phyloP scores from a whole-genome alignment of 2,329 filamentous ascomycete genomes.

The Albophoma yamanashiensis region DNA sequence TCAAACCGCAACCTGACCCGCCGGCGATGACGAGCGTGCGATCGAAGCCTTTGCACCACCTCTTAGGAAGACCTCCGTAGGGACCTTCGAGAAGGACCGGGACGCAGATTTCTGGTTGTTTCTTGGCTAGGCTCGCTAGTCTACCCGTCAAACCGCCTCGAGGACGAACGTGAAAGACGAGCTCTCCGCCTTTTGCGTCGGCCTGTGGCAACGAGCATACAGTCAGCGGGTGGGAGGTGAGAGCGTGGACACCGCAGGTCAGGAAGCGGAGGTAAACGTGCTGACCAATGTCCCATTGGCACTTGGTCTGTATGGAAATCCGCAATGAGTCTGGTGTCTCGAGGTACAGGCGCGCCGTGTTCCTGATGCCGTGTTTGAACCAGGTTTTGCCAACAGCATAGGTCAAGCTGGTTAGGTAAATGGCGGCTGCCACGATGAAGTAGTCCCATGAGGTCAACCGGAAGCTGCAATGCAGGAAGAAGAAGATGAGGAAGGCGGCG shows the following conservation, averaged over 20 bases:
- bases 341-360: constrained; percentile 27
- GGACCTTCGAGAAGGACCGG: constrained; percentile 46
- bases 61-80: constrained; percentile 38
- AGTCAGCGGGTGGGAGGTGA: constrained; percentile 44
- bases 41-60: constrained; percentile 27
- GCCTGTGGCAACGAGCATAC: constrained; percentile 35
- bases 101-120: constrained; percentile 23
- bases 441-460: constrained; percentile 48
- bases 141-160: constrained; percentile 37
- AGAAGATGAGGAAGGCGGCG: constrained; percentile 43
- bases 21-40: constrained; percentile 38
- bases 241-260: constrained; percentile 26
- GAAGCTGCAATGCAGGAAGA: constrained; percentile 51
- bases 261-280: constrained; percentile 45
- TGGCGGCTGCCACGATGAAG: constrained; percentile 42
- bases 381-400: constrained; percentile 38
- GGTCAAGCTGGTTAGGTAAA: constrained; percentile 17
- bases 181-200: constrained; percentile 18
- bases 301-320: constrained; percentile 30
- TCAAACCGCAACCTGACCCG: constrained; percentile 44
- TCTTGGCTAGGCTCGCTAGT: constrained; percentile 26
- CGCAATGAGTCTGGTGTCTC: constrained; percentile 26
- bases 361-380: constrained; percentile 36
- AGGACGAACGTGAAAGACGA: constrained; percentile 43
- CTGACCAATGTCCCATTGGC: constrained; percentile 39